Conservation (phyloP, 2,329 filamentous ascomycete genomes). For the Seiridium unicorne region DNA sequence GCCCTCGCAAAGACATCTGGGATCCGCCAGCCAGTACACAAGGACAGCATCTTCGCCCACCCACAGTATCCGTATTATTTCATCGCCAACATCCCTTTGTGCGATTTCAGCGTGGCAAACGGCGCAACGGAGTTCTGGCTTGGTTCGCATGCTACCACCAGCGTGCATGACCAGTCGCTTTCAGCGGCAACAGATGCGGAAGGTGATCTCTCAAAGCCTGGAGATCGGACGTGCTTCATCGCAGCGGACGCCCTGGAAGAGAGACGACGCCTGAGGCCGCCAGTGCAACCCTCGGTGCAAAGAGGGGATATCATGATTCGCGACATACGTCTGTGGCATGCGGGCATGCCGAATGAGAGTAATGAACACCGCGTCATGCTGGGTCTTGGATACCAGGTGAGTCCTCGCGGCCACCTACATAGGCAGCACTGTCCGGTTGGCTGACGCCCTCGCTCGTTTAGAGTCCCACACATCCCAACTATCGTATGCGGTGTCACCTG, state of each 20-base stretch:
- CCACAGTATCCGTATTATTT: slow-evolving; percentile 34
- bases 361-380: slow-evolving; percentile 24
- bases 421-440: no score
- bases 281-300: slow-evolving; percentile 20
- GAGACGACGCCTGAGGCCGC: slow-evolving; percentile 21
- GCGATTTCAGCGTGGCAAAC: slow-evolving; percentile 29
- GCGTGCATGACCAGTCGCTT: slow-evolving; percentile 25
- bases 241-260: slow-evolving; percentile 15
- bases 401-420: background rate
- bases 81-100: slow-evolving; percentile 37
- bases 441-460: no score
- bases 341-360: slow-evolving; percentile 29
- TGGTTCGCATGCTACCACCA: slow-evolving; percentile 33
- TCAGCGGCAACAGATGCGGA: background rate
- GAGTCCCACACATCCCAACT: no score
- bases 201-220: slow-evolving; percentile 10
- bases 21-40: slow-evolving; percentile 35
- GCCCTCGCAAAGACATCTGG: slow-evolving; percentile 33
- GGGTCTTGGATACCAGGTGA: slow-evolving; percentile 22
- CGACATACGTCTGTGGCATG: slow-evolving; percentile 29
- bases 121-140: slow-evolving; percentile 40
- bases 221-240: background rate
- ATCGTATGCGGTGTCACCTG: no score
- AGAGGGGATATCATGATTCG: slow-evolving; percentile 27
- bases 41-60: slow-evolving; percentile 34